phyloP scores from a whole-genome alignment of 2,329 filamentous ascomycete genomes.

The Alternaria angustiovoidea region DNA sequence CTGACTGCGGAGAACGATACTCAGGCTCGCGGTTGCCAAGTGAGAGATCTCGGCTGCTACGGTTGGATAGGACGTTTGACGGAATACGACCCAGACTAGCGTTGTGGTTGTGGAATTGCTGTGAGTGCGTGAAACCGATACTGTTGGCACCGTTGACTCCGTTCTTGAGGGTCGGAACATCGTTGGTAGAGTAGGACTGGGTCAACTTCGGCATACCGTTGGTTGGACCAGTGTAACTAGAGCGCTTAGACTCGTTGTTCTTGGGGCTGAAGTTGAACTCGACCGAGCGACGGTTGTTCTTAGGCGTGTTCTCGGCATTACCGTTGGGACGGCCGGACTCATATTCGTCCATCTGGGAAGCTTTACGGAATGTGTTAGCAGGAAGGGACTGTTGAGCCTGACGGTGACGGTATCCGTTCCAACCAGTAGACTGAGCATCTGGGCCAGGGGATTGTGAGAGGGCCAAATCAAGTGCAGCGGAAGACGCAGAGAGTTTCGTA shows the following conservation, averaged over 20 bases:
- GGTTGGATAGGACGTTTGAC: conserved; percentile 68
- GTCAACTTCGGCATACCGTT: conserved; percentile 78
- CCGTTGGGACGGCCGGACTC: conserved; percentile 47
- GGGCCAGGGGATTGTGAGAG: conserved; percentile 71
- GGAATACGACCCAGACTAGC: conserved; percentile 83
- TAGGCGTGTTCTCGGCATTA: conserved; percentile 53
- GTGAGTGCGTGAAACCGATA: conserved; percentile 58
- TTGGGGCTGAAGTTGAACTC: conserved; percentile 55
- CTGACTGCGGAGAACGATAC: conserved; percentile 70
- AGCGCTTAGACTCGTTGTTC: conserved; percentile 53
- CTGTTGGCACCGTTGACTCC: conserved; percentile 53
- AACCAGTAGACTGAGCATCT: conserved; percentile 65
- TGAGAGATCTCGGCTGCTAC: conserved; percentile 77
- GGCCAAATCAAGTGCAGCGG: conserved; percentile 81
- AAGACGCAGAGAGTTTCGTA: conserved; percentile 78
- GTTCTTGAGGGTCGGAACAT: conserved; percentile 85
- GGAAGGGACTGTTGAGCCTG: conserved; percentile 68
- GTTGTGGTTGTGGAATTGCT: conserved; percentile 75
- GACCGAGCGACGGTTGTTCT: conserved; percentile 58
- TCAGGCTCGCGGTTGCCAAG: conserved; percentile 57
- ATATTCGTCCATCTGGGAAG: conserved; percentile 46
- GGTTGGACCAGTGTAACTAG: conserved; percentile 60
- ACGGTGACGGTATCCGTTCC: conserved; percentile 71
- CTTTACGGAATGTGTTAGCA: conserved; percentile 60
- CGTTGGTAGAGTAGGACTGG: conserved; percentile 88